Evolutionary conservation across 768 basidiomycete genomes (phyloP).

Genomic region (Mycena filopes): DNA sequence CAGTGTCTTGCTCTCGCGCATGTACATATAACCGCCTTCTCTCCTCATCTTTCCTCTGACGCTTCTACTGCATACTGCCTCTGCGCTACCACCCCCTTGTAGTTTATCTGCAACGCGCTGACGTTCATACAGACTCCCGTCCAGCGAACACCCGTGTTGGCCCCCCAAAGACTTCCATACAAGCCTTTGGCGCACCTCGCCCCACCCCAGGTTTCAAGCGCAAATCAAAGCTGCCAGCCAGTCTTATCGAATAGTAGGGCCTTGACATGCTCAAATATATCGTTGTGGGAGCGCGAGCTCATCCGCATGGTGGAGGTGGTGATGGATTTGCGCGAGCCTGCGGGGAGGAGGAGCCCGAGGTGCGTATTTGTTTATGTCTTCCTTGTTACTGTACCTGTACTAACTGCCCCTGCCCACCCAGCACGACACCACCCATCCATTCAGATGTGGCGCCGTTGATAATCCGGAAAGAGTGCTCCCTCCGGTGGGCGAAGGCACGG

Average conservation of each 20-base stretch:
- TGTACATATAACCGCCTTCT: conserved; percentile 1
- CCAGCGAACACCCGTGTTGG: too few species aligned
- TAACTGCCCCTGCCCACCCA: neutral
- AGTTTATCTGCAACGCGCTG: too few species aligned
- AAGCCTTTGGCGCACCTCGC: too few species aligned
- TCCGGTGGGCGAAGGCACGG: conserved; percentile 59
- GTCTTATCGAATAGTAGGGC: conserved; percentile 80
- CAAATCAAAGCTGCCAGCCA: conserved; percentile 83
- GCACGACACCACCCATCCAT: conserved; percentile 39
- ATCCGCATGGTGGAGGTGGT: conserved; percentile 90
- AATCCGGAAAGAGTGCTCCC: conserved; percentile 32
- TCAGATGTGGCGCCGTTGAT: conserved; percentile 42
- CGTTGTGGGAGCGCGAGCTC: conserved; percentile 86
- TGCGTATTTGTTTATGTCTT: conserved; percentile 11
- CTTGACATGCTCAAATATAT: conserved; percentile 89
- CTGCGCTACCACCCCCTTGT: too few species aligned
- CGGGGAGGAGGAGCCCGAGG: conserved; percentile 47
- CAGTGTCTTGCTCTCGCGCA: neutral
- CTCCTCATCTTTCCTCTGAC: neutral
- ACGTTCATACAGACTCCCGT: too few species aligned
- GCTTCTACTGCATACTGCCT: neutral
- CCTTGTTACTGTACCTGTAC: neutral
- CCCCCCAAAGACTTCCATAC: too few species aligned
- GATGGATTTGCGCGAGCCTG: conserved; percentile 73
- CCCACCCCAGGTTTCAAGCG: too few species aligned